Evolutionary conservation across 1,139 yeast genomes (phyloP).

Genomic region (Lodderomyces pseudojiufengensis): DNA sequence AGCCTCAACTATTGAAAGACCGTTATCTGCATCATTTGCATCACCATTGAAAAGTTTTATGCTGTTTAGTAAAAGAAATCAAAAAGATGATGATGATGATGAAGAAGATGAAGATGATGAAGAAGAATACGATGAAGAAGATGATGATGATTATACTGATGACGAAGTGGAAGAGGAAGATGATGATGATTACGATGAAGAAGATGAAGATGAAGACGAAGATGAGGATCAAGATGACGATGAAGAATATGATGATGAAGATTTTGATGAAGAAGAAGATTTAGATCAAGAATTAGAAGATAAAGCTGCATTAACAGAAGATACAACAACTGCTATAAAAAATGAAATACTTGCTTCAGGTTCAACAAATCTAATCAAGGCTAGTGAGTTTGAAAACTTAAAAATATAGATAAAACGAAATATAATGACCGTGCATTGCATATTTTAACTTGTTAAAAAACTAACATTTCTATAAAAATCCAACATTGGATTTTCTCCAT

Average conservation of each 20-base stretch:
- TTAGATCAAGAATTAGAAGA: conserved; percentile 17
- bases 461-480: conserved; percentile 77
- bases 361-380: conserved; percentile 14
- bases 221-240: conserved; percentile 15
- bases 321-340: conserved; percentile 13
- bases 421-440: neutral
- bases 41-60: conserved; percentile 45
- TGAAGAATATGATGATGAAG: conserved; percentile 18
- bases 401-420: conserved; percentile 1
- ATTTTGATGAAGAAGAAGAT: conserved; percentile 19
- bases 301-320: conserved; percentile 22
- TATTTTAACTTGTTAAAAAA: conserved; percentile 40
- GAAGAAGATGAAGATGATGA: conserved; percentile 17
- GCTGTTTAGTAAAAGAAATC: conserved; percentile 28
- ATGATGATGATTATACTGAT: conserved; percentile 17
- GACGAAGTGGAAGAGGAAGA: conserved; percentile 18
- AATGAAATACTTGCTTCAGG: conserved; percentile 8
- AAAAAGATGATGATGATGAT: conserved; percentile 17
- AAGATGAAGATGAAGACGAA: conserved; percentile 14
- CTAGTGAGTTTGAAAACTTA: conserved; percentile 15
- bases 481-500: conserved; percentile 87
- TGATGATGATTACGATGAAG: conserved; percentile 12
- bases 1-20: conserved; percentile 23
- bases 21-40: conserved; percentile 34
- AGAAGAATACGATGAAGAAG: conserved; percentile 18